Evolutionary conservation across 768 basidiomycete species (phyloP), one percentile per base, ranked within the genome.

Genomic region (Thelephora aurantiotincta): DNA sequence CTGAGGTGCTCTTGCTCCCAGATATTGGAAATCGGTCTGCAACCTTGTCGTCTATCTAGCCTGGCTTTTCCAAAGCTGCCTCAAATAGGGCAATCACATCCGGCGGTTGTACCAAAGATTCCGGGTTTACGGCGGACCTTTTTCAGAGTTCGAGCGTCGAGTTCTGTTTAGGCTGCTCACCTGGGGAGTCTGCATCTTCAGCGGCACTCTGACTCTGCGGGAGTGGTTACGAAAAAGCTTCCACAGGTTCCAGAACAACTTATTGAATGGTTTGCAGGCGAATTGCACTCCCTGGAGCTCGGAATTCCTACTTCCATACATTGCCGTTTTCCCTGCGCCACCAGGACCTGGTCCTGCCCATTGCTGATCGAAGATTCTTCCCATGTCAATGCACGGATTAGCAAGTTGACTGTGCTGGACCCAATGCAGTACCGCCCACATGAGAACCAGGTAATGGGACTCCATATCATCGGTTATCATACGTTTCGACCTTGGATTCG

Each of bases 391-490:
- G 37, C 5, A 6, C 11, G n/a, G n/a, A 20, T 20, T 11, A 38
- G 3, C 37, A 16, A 11, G 20, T 20, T 38, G n/a, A 11, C 11
- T 11, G 37, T 38, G 37, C 11, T 33, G 20, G 20, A 36, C 42
- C 12, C 35, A 49, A 6, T 47, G 42, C 14, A 53, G n/a, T 4
- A 42, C 38, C 16, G 33, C 30, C 37, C 47, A 45, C 30, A 53
- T 22, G 26, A 51, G 51, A 18, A 52, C 47, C 38, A 46, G 47
- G 23, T 44, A 48, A 7, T 33, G 16, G 11, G 52, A 52, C 47
- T 54, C 52, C 5, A 54, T 22, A 41, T 54, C 52, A 43, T 54
- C 51, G 4, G 19, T 14, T 11, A 49, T 48, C 14, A 26, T 18
- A 35, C 52, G 52, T 3, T 38, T 9, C 22, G 46, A 51, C 5